Percentiles rank a stretch among this genome's conserved stretches.
Evolutionary conservation across 2,329 filamentous ascomycete species (phyloP).

Genomic region (Calycina herbarum): DNA sequence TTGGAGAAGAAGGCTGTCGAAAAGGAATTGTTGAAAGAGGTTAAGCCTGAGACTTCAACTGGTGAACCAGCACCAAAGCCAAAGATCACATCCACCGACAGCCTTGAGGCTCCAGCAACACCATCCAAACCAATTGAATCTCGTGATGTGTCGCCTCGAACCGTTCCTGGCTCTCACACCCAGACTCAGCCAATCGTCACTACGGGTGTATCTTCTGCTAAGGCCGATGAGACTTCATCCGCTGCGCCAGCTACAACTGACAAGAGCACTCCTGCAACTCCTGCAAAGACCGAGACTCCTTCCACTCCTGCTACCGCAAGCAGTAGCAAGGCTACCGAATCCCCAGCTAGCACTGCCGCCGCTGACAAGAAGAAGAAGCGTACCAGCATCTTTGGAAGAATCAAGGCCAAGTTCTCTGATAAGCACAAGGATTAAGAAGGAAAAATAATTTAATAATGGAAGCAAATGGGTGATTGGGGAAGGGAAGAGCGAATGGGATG

Average conservation of each 20-base stretch:
- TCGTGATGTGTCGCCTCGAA: slow-evolving; percentile 36
- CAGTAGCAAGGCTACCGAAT: slow-evolving; percentile 32
- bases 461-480: neutral
- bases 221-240: slow-evolving; percentile 23
- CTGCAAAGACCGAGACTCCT: slow-evolving; percentile 7
- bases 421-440: slow-evolving; percentile 32
- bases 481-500: neutral
- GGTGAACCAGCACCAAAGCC: slow-evolving; percentile 37
- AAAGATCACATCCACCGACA: slow-evolving; percentile 21
- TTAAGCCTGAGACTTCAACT: slow-evolving; percentile 44
- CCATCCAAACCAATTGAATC: slow-evolving; percentile 24
- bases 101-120: slow-evolving; percentile 9
- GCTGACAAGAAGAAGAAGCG: slow-evolving; percentile 41
- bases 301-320: slow-evolving; percentile 9
- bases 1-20: slow-evolving; percentile 75
- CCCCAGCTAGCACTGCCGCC: slow-evolving; percentile 26
- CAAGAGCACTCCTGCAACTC: slow-evolving; percentile 22
- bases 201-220: slow-evolving; percentile 28
- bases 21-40: slow-evolving; percentile 68
- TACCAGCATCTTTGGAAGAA: slow-evolving; percentile 41
- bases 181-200: slow-evolving; percentile 30
- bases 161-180: slow-evolving; percentile 32
- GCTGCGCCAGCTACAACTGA: slow-evolving; percentile 22
- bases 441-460: too few species aligned
- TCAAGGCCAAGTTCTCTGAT: slow-evolving; percentile 52